Evolutionary conservation across 805 yeast species (phyloP), one percentile per base, ranked within the genome.

Genomic region (Kodamaea kaohsiungensis): DNA sequence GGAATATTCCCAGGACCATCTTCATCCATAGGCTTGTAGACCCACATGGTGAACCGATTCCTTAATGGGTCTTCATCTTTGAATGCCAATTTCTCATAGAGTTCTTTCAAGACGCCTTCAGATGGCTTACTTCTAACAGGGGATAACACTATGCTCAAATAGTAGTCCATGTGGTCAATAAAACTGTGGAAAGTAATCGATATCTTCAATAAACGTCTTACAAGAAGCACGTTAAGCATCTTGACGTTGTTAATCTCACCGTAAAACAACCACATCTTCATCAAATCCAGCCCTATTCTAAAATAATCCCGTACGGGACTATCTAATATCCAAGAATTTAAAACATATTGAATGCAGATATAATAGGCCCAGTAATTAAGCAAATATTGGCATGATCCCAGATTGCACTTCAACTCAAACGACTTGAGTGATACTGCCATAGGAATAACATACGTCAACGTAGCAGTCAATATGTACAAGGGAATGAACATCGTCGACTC

Each of bases 291-390:
- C 39, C 38, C 42, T 7, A 46, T 13, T 5, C 46, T 27, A 9
- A 43, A 22, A 12, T 17, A 12, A n/a, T n/a, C 33, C 7, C 17
- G 18, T 12, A 16, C 3, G 7, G 37, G 33, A 9, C 33, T 16
- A 33, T 43, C 42, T 6, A 5, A 25, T 1, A 39, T 30, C 39
- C 47, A 51, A 17, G 22, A 15, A n/a, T 19, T 12, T 33, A 25
- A 25, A 1, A 51, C 12, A 18, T 30, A 47, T 18, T 46, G 50
- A 8, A 53, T 16, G 1, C 48, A 52, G 19, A 52, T 37, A 43
- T 52, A 58, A 51, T 58, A 58, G 16, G 54, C 12, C 61, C 61
- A 58, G 46, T 58, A 58, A 52, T 56, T 58, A 33, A 58, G 39
- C 35, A 58, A 49, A 17, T 56, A 56, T 46, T 48, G 46, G 51